phyloP scores from a whole-genome alignment of 352 stramenopile genomes.

The Thalassiosira delicatula region DNA sequence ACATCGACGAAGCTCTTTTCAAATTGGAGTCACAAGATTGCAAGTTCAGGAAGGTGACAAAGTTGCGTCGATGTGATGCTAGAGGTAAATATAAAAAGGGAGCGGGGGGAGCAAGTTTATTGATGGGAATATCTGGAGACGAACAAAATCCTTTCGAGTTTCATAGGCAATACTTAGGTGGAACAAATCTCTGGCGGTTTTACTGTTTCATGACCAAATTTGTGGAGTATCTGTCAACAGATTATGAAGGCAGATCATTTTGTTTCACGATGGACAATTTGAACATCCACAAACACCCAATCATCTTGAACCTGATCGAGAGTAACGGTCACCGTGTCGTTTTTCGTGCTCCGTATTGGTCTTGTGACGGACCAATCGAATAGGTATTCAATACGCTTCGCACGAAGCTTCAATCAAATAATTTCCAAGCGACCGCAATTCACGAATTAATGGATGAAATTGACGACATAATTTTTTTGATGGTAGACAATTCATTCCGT shows the following conservation, averaged over 20 bases:
- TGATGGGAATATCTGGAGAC: constrained; percentile 6
- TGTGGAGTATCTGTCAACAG: not conserved
- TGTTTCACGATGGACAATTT: constrained; percentile 53
- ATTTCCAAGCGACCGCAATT: not conserved
- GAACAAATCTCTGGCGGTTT: constrained; percentile 23
- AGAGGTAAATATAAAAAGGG: constrained; percentile 24
- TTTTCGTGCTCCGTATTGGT: constrained; percentile 39
- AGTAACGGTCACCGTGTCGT: constrained; percentile 35
- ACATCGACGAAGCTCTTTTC: constrained; percentile 32
- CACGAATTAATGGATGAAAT: constrained; percentile 34
- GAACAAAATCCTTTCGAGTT: constrained; percentile 3
- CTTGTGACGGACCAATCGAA: constrained; percentile 50
- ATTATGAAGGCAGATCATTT: not conserved
- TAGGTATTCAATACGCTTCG: constrained; percentile 56
- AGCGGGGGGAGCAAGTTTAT: not conserved
- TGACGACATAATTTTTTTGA: constrained; percentile 12
- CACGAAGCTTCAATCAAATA: constrained; percentile 9
- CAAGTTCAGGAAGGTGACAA: constrained; percentile 17
- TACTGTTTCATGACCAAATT: constrained; percentile 29
- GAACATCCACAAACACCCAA: constrained; percentile 33
- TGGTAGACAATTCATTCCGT: not conserved
- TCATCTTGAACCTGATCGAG: constrained; percentile 24
- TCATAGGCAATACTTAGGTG: constrained; percentile 14
- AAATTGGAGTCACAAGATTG: constrained; percentile 21
- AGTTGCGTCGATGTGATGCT: not conserved